phyloP scores from a whole-genome alignment of 208 protist genomes.

The Trypanosoma platydactyli region DNA sequence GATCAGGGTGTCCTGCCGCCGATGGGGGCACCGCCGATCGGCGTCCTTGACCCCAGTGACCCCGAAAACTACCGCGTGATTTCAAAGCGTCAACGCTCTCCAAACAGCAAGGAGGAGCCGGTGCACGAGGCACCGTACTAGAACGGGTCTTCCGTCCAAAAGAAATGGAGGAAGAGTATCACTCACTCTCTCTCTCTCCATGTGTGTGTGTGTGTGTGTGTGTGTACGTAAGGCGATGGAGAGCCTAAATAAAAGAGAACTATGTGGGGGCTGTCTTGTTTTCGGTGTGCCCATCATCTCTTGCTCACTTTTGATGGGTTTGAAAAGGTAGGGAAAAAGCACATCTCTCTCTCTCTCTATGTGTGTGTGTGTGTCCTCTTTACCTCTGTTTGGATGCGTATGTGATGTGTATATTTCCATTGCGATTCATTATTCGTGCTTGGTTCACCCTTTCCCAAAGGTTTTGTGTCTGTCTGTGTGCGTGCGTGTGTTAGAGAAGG shows the following conservation, averaged over 20 bases:
- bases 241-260: too few relatives aligned
- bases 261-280: too few relatives aligned
- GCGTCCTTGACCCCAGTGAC: conserved; percentile 5
- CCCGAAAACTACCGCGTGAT: conserved; percentile 8
- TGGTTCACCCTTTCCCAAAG: neutral
- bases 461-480: neutral
- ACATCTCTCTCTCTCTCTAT: neutral
- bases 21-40: conserved; percentile 10
- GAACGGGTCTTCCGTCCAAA: neutral
- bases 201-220: neutral
- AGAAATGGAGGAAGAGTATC: neutral
- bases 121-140: conserved; percentile 9
- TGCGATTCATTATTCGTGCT: neutral
- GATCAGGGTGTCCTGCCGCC: conserved; percentile 16
- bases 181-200: too few relatives aligned
- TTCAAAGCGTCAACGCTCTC: conserved; percentile 19
- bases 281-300: too few relatives aligned
- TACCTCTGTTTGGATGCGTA: conserved; percentile 3
- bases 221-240: neutral
- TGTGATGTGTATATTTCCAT: conserved; percentile 1
- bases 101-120: neutral
- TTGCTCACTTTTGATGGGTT: too few relatives aligned
- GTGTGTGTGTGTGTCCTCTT: conserved; percentile 2
- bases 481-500: neutral
- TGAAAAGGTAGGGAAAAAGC: too few relatives aligned